A percentile compares a stretch with the other conserved stretches of the same genome.
These are phyloP conservation scores for Heterobasidion parviporum DNA, from an alignment of 1,284 basidiomycete genomes.

Conservation along the genomic window DNA sequence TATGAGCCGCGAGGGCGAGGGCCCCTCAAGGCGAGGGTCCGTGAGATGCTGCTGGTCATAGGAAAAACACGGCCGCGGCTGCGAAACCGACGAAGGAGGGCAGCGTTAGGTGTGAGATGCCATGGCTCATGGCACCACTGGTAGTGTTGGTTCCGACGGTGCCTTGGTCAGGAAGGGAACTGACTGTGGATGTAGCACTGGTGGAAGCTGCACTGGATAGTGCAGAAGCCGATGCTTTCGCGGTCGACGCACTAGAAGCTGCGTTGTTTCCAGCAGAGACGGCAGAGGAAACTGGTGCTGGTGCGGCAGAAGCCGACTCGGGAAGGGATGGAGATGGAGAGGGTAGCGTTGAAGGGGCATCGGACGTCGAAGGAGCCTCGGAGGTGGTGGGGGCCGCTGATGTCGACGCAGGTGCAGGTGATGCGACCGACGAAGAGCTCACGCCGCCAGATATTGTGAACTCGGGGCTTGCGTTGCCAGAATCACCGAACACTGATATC, in stretches of 20 bases:
- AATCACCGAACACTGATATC: constrained; percentile 29
- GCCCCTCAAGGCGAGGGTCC: not conserved
- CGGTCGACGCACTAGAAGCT: not conserved
- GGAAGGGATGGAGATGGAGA: not conserved
- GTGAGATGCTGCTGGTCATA: not conserved
- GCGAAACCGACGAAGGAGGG: not conserved
- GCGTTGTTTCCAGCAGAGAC: not conserved
- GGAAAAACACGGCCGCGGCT: not conserved
- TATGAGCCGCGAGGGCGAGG: not conserved
- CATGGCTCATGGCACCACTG: not conserved
- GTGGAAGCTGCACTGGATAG: not conserved
- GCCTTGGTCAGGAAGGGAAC: not conserved
- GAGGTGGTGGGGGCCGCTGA: not conserved
- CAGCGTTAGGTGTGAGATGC: not conserved
- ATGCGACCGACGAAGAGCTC: constrained; percentile 6
- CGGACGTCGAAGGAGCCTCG: not conserved
- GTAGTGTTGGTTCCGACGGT: not conserved
- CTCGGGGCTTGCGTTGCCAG: constrained; percentile 34
- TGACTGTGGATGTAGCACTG: not conserved
- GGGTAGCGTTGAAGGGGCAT: not conserved
- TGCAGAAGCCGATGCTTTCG: not conserved
- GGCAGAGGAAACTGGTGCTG: not conserved
- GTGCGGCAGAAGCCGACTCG: not conserved
- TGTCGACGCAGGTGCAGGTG: constrained; percentile 1
- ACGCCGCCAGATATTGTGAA: constrained; percentile 28